These are phyloP conservation scores for Apophysomyces sp. DNA, from an alignment of 371 early-diverging fungal species.

Conservation along the genomic window DNA sequence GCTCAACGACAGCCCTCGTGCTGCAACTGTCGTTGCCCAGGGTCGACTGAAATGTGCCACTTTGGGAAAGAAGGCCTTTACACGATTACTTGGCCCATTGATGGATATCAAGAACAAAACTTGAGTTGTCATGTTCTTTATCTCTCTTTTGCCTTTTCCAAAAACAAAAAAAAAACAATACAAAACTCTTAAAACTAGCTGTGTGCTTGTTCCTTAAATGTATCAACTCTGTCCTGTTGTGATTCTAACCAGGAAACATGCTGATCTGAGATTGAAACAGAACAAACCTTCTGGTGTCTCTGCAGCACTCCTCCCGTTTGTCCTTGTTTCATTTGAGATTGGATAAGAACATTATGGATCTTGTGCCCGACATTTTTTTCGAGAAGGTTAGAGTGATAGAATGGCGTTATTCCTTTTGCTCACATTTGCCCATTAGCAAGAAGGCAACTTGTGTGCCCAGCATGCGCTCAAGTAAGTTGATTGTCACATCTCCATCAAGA, in stretches of 20 bases:
- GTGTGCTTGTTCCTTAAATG: too few species aligned
- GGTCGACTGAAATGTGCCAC: conserved; percentile 91
- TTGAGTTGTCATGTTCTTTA: too few species aligned
- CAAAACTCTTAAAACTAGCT: too few species aligned
- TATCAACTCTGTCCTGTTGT: too few species aligned
- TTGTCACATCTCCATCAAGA: too few species aligned
- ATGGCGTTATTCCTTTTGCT: too few species aligned
- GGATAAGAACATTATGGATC: conserved; percentile 41
- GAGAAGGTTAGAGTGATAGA: conserved; percentile 46
- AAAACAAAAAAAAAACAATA: too few species aligned
- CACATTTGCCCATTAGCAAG: conserved; percentile 49
- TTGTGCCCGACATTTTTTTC: conserved; percentile 58
- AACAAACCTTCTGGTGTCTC: background rate
- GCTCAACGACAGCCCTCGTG: conserved; percentile 87
- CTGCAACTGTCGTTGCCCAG: conserved; percentile 88
- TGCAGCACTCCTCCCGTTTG: background rate
- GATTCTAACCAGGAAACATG: too few species aligned
- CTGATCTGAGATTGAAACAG: too few species aligned
- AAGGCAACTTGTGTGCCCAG: conserved; percentile 75
- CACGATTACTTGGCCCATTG: conserved; percentile 90
- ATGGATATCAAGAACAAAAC: conserved; percentile 73
- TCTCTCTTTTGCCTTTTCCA: too few species aligned
- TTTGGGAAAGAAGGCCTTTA: conserved; percentile 90
- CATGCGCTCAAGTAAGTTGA: conserved; percentile 64
- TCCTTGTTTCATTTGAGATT: background rate